Conservation (phyloP, 768 basidiomycete species). For the Suillus ampliporus region DNA sequence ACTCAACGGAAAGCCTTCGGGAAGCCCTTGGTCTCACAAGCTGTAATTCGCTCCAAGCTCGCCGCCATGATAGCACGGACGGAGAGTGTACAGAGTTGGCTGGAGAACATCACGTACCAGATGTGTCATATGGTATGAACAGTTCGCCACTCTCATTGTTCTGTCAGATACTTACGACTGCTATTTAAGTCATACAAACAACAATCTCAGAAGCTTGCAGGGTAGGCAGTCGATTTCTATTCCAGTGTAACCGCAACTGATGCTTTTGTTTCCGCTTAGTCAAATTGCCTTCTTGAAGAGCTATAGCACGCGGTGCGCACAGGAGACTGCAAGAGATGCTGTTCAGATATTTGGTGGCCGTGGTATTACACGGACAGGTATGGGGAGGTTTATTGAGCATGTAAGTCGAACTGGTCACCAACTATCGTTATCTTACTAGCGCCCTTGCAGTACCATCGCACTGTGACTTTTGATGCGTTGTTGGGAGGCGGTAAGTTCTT, state of each 20-base stretch:
- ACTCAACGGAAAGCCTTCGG: conserved; percentile 92
- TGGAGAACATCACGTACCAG: conserved; percentile 87
- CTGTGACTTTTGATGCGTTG: conserved; percentile 48
- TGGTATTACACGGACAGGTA: conserved; percentile 80
- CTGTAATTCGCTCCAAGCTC: conserved; percentile 88
- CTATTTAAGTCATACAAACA: conserved; percentile 64
- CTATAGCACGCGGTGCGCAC: conserved; percentile 74
- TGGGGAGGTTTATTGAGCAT: conserved; percentile 66
- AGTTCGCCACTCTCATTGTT: neutral
- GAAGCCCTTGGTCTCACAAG: conserved; percentile 80
- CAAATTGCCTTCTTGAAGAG: conserved; percentile 85
- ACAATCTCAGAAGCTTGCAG: conserved; percentile 75
- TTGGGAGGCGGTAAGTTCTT: conserved; percentile 64
- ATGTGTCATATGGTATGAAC: conserved; percentile 77
- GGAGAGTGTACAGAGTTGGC: conserved; percentile 84
- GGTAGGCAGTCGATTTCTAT: conserved; percentile 45
- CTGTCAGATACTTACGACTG: conserved; percentile 9
- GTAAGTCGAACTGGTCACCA: conserved; percentile 33
- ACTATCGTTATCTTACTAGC: conserved; percentile 19
- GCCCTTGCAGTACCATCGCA: conserved; percentile 33
- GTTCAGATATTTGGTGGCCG: conserved; percentile 84
- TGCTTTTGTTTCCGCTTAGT: conserved; percentile 33
- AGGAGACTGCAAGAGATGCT: conserved; percentile 82
- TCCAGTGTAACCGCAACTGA: conserved; percentile 1
- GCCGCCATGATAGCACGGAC: conserved; percentile 88